phyloP scores from a whole-genome alignment of 345 rosid genomes.

The Eucalyptus fibrosa region DNA sequence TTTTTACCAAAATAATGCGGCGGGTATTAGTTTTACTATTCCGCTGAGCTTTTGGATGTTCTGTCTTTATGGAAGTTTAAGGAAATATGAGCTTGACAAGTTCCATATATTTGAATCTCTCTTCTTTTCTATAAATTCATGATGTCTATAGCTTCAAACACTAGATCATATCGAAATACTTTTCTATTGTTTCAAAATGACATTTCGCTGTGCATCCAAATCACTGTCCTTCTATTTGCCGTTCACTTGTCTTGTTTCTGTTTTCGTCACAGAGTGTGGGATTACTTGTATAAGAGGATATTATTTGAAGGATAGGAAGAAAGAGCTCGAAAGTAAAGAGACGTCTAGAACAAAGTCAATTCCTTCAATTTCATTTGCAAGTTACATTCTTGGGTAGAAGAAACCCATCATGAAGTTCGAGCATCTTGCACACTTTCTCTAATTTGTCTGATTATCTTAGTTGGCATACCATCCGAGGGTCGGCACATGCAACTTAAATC shows the following conservation, averaged over 20 bases:
- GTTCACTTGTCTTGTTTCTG: background rate
- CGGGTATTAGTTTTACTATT: background rate
- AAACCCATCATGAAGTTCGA: background rate
- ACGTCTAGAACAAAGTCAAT: background rate
- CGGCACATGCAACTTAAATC: background rate
- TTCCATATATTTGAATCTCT: no score
- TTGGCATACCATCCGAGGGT: background rate
- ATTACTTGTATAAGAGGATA: background rate
- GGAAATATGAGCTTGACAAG: background rate
- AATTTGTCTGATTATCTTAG: background rate
- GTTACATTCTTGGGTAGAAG: background rate
- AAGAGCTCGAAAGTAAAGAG: background rate
- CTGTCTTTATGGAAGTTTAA: background rate
- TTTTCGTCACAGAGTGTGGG: background rate
- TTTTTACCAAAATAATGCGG: background rate
- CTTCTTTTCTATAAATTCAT: no score
- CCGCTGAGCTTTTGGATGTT: background rate
- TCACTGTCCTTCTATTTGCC: background rate
- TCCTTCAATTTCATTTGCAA: background rate
- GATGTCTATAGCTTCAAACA: background rate
- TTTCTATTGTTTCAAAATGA: background rate
- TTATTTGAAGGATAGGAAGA: background rate
- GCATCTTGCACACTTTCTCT: background rate
- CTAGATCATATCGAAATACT: background rate
- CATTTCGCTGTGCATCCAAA: background rate